Evolutionary conservation across 805 yeast genomes (phyloP).

Genomic region (Yarrowia sp.): DNA sequence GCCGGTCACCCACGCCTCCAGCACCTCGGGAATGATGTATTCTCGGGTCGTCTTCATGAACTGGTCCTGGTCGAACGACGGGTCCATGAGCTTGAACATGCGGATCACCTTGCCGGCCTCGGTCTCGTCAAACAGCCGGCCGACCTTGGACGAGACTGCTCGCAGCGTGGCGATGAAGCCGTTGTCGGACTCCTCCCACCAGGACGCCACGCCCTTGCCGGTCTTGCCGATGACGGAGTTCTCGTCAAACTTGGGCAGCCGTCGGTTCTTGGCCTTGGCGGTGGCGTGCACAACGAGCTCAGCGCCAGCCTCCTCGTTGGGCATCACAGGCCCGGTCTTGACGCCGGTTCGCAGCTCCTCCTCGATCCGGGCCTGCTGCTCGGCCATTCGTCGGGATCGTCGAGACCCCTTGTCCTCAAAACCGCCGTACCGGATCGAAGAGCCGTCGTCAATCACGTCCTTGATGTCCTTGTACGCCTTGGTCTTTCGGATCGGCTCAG

Average conservation of each 20-base stretch:
- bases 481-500: slow-evolving; percentile 93
- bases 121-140: slow-evolving; percentile 93
- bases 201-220: slow-evolving; percentile 64
- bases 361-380: slow-evolving; percentile 44
- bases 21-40: slow-evolving; percentile 90
- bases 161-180: slow-evolving; percentile 83
- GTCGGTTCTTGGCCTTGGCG: slow-evolving; percentile 72
- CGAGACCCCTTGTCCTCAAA: slow-evolving; percentile 86
- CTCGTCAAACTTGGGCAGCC: slow-evolving; percentile 69
- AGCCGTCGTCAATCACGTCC: slow-evolving; percentile 91
- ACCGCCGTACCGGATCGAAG: slow-evolving; percentile 88
- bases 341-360: slow-evolving; percentile 64
- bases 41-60: slow-evolving; percentile 86
- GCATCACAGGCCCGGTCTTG: slow-evolving; percentile 71
- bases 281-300: slow-evolving; percentile 82
- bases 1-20: slow-evolving; percentile 94
- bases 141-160: slow-evolving; percentile 77
- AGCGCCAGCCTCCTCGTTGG: slow-evolving; percentile 73
- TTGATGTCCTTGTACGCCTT: slow-evolving; percentile 86
- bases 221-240: slow-evolving; percentile 73
- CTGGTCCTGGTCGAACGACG: slow-evolving; percentile 77
- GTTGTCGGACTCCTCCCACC: slow-evolving; percentile 87
- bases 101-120: slow-evolving; percentile 93
- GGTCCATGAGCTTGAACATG: slow-evolving; percentile 87
- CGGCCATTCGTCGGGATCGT: slow-evolving; percentile 67